These are phyloP conservation scores for Claviceps citrina DNA, from an alignment of 2,329 filamentous ascomycete genomes.

Conservation along the genomic window DNA sequence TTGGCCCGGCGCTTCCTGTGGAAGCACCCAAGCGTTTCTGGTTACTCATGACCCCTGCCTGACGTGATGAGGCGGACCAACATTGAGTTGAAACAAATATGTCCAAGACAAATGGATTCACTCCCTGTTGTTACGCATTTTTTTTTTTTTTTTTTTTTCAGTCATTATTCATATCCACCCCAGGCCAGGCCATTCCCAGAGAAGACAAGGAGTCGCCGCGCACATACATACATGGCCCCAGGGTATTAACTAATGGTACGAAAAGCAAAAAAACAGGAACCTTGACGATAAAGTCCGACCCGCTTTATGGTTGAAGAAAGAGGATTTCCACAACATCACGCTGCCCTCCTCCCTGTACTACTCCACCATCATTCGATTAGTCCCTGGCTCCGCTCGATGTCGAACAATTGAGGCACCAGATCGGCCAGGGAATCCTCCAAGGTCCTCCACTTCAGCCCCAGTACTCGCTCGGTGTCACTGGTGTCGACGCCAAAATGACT, in stretches of 20 bases:
- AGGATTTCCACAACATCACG: too few species aligned
- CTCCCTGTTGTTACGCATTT: too few species aligned
- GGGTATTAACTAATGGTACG: background rate
- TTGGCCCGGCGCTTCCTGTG: too few species aligned
- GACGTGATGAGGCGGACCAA: too few species aligned
- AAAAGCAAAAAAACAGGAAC: background rate
- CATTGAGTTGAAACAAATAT: too few species aligned
- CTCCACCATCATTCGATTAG: background rate
- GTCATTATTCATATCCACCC: too few species aligned
- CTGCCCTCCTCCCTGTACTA: background rate
- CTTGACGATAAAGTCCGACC: too few species aligned
- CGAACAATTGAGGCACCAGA: constrained; percentile 24
- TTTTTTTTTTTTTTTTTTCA: background rate
- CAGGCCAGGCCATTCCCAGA: background rate
- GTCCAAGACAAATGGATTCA: too few species aligned
- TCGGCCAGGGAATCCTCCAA: constrained; percentile 36
- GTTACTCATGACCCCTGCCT: too few species aligned
- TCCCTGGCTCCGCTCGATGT: constrained; percentile 8
- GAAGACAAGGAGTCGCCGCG: background rate
- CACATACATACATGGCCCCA: background rate
- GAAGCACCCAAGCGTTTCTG: too few species aligned
- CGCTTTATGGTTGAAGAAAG: background rate
- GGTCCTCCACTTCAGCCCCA: constrained; percentile 34
- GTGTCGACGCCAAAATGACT: constrained; percentile 34
- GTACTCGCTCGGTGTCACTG: constrained; percentile 28